Evolutionary conservation across 192 early-diverging fungal species (phyloP), one percentile per base, ranked within the genome.

Genomic region (Coemansia sp.): DNA sequence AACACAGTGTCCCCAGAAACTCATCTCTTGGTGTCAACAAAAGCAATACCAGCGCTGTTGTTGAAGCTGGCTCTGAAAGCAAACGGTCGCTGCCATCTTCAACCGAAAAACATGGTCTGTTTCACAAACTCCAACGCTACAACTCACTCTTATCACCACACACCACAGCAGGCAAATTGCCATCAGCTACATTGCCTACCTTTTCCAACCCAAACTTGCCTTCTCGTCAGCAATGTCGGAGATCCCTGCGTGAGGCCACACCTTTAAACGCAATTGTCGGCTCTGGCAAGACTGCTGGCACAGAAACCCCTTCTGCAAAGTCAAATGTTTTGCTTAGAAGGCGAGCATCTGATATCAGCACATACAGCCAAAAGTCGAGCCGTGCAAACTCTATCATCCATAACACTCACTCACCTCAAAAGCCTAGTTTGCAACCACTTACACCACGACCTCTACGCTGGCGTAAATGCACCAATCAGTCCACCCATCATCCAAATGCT

Each of bases 201-300:
- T 51, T 51, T 33, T 51, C 49, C 9, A 51, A 33, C 13, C 49
- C 33, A 11, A 51, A 33, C 49, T n/a, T 51, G 49, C 49, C 25
- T 19, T 19, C 25, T 3, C 49, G 49, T 9, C 49, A 33, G 22
- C 22, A 24, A 24, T 24, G 25, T 24, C 49, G 49, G 24, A 23
- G 49, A 51, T 33, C 10, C 10, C 49, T 51, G 22, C 49, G 49
- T 15, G 22, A 25, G 49, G 49, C 23, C 13, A 25, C 49, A 9
- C 27, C 14, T 33, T 12, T 51, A n/a, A 14, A 11, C 22, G 25
- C 22, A 9, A 19, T 25, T 25, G 13, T 13, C 22, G 24, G 14
- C 23, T 19, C 37, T 23, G 37, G 14, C 18, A 39, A 34, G 33
- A 17, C 33, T 19, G 52, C 3, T 51, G 49, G 22, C 33, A 40